Percentiles rank a stretch among this genome's conserved stretches.
phyloP scores from a whole-genome alignment of 73 alveolate genomes.

The Paramecium biaurelia region DNA sequence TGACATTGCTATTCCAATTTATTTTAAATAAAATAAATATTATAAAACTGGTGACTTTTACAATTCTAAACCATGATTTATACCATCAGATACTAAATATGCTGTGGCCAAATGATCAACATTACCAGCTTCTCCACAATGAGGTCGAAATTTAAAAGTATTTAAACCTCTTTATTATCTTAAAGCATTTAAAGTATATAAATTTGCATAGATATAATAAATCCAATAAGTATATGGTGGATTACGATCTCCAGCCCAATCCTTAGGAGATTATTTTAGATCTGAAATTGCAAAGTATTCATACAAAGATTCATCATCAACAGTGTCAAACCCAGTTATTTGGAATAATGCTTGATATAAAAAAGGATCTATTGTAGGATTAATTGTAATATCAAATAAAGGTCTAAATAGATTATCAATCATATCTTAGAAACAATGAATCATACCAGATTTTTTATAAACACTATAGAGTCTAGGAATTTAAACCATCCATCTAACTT shows the following conservation, averaged over 20 bases:
- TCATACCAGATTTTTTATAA: constrained; percentile 68
- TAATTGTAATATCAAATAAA: constrained; percentile 51
- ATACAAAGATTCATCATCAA: constrained; percentile 77
- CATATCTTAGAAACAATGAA: constrained; percentile 77
- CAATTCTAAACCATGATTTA: constrained; percentile 71
- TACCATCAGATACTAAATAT: constrained; percentile 57
- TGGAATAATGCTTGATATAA: constrained; percentile 17
- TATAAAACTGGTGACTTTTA: constrained; percentile 67
- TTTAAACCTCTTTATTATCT: constrained; percentile 68
- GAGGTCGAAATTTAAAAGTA: constrained; percentile 73
- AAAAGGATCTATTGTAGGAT: constrained; percentile 60
- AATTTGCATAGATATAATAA: constrained; percentile 75
- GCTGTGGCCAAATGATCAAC: constrained; percentile 81
- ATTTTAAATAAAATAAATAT: constrained; percentile 73
- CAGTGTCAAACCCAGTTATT: constrained; percentile 77
- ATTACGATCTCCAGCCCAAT: constrained; percentile 52
- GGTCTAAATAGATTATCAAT: constrained; percentile 68
- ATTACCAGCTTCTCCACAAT: constrained; percentile 87
- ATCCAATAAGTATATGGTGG: constrained; percentile 84
- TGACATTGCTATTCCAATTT: constrained; percentile 82
- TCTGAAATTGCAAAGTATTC: constrained; percentile 58
- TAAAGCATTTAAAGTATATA: constrained; percentile 66
- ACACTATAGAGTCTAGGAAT: constrained; percentile 76
- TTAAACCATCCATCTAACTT: constrained; percentile 80
- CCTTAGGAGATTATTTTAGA: constrained; percentile 37